phyloP scores from a whole-genome alignment of 208 protist species.

The Acanthamoeba rhysodes region DNA sequence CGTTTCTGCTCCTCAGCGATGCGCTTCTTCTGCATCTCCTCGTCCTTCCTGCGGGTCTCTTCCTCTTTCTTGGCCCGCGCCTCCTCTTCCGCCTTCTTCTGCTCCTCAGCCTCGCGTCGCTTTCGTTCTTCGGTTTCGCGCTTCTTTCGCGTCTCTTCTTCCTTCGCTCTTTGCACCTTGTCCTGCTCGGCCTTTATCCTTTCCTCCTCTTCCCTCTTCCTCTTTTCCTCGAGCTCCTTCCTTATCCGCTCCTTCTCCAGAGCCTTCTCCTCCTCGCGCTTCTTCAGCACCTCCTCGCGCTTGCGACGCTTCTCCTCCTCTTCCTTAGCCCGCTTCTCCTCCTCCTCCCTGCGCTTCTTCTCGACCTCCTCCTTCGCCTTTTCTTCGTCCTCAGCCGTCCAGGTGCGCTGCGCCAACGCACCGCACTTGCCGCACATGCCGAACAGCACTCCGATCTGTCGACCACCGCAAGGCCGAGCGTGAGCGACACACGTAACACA shows the following conservation, averaged over 20 bases:
- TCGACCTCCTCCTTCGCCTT: constrained; percentile 9
- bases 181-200: constrained; percentile 4
- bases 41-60: constrained; percentile 3
- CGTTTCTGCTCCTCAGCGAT: constrained; percentile 14
- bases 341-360: constrained; percentile 26
- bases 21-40: constrained; percentile 45
- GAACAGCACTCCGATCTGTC: constrained; percentile 3
- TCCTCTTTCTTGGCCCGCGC: neutral
- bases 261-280: constrained; percentile 26
- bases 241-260: neutral
- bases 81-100: constrained; percentile 1
- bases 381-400: constrained; percentile 11
- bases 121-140: constrained; percentile 31
- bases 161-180: neutral
- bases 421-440: constrained; percentile 44
- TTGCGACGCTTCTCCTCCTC: constrained; percentile 20
- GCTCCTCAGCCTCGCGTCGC: neutral
- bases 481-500: neutral
- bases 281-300: constrained; percentile 4
- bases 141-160: neutral
- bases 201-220: neutral
- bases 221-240: constrained; percentile 14
- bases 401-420: neutral
- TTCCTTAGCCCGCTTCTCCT: neutral
- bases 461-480: too few relatives aligned